Evolutionary conservation across 805 yeast species (phyloP), one percentile per base, ranked within the genome.

Genomic region (Ogataea trehaloabstinens): DNA sequence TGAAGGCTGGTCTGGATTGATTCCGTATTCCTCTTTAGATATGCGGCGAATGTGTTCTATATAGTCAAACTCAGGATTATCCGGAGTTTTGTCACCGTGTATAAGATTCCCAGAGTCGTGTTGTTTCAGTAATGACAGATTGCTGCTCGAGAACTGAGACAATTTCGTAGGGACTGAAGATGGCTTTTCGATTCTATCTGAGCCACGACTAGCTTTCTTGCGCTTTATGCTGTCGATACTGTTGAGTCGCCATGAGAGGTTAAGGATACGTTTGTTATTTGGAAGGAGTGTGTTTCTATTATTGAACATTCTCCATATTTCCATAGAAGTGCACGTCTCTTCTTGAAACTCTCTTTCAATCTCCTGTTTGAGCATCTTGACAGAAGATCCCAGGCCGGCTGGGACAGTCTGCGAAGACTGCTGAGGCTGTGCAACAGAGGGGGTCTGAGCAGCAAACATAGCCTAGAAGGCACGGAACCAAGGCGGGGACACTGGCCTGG

Each of bases 1-100:
- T 13, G 27, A 12, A 12, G 50, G 43, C 19, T 45, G 22, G 25
- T 56, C 56, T 10, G 55, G 46, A 32, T 55, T 59, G 19, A 53
- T 46, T 8, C 58, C 61, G 33, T 58, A 60, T 36, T 64, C 66
- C 35, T 60, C 64, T 36, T 56, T 58, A 16, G 68, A 61, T 28
- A 63, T 61, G 34, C 57, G 51, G 41, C 64, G 52, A 29, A 64
- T 64, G 43, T 64, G 68, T 36, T 61, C 66, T 19, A 64, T 60
- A 41, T 64, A 64, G 41, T 64, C 67, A 36, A 64, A 62, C 36
- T 58, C 61, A 4, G 58, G 56, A 33, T 54, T 56, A 29, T 51
- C 50, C 17, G 57, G 52, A n/a, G 51, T 40, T 12, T 46, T 48
- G 13, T 35, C 29, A 15, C 27, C 29, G n/a, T 36, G 33, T n/a